Conservation (phyloP, 495 filamentous ascomycete species). For the Talaromyces borbonicus region DNA sequence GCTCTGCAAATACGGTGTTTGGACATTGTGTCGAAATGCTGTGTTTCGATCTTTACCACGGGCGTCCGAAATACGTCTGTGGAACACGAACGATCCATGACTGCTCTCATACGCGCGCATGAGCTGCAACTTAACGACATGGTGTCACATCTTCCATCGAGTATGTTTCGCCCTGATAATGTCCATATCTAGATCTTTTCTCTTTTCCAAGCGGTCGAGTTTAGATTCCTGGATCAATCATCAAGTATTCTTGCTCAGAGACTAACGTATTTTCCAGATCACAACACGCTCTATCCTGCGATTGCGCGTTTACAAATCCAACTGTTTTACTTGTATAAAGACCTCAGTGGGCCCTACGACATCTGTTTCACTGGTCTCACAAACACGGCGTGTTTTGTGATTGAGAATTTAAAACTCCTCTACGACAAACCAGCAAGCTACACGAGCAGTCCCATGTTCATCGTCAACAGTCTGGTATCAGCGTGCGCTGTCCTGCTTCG, state of each 20-base stretch:
- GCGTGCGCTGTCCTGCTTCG: slow-evolving; percentile 28
- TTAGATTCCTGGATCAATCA: too few species aligned
- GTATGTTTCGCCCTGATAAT: slow-evolving; percentile 14
- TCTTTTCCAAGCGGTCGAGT: background rate
- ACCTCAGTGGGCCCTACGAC: slow-evolving; percentile 18
- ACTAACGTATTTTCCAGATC: slow-evolving; percentile 12
- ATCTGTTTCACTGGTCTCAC: slow-evolving; percentile 25
- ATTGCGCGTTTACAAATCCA: slow-evolving; percentile 29
- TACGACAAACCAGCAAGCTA: slow-evolving; percentile 14
- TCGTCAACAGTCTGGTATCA: slow-evolving; percentile 23
- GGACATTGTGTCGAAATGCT: slow-evolving; percentile 26
- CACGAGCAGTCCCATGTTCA: slow-evolving; percentile 21
- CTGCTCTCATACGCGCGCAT: slow-evolving; percentile 25
- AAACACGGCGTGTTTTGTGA: slow-evolving; percentile 24
- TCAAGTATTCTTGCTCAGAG: too few species aligned
- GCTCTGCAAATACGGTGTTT: slow-evolving; percentile 26
- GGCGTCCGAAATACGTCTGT: slow-evolving; percentile 28
- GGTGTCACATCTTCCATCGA: slow-evolving; percentile 19
- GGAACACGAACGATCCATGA: slow-evolving; percentile 29
- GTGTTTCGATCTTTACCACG: slow-evolving; percentile 24
- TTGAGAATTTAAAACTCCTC: slow-evolving; percentile 23
- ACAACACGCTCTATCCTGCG: slow-evolving; percentile 23
- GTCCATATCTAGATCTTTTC: too few species aligned
- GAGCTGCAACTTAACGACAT: slow-evolving; percentile 27
- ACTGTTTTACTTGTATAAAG: slow-evolving; percentile 35